phyloP scores from a whole-genome alignment of 805 yeast genomes.

The Candida manassasensis region DNA sequence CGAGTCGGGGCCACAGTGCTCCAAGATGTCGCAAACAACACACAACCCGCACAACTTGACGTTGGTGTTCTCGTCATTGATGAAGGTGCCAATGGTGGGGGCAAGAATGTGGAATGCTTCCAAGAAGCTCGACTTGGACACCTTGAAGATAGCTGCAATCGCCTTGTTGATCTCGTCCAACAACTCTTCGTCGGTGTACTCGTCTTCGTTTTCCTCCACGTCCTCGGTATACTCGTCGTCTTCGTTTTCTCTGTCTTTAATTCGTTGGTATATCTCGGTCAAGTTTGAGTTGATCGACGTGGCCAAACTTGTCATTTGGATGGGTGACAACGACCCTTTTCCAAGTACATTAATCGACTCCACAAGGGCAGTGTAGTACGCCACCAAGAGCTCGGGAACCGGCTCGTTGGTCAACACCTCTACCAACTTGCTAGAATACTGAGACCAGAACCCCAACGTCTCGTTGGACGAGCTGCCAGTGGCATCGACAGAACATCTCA shows the following conservation, averaged over 20 bases:
- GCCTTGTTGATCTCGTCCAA: constrained; percentile 81
- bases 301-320: constrained; percentile 53
- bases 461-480: constrained; percentile 55
- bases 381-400: constrained; percentile 73
- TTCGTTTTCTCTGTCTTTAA: constrained; percentile 63
- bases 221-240: constrained; percentile 90
- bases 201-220: constrained; percentile 74
- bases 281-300: constrained; percentile 57
- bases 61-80: constrained; percentile 64
- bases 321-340: constrained; percentile 50
- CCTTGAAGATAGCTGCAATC: constrained; percentile 64
- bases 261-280: constrained; percentile 64
- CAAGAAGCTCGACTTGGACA: constrained; percentile 52
- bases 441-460: constrained; percentile 66
- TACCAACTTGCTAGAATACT: constrained; percentile 62
- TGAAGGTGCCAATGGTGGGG: constrained; percentile 57
- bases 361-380: constrained; percentile 68
- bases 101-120: constrained; percentile 60
- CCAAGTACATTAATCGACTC: constrained; percentile 67
- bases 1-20: constrained; percentile 70
- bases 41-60: constrained; percentile 75
- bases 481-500: constrained; percentile 57
- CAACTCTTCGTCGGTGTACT: constrained; percentile 87
- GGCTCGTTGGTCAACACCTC: constrained; percentile 73
- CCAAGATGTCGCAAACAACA: constrained; percentile 74